These are phyloP conservation scores for Annulohypoxylon bovei DNA, from an alignment of 495 filamentous ascomycete genomes.

Conservation along the genomic window DNA sequence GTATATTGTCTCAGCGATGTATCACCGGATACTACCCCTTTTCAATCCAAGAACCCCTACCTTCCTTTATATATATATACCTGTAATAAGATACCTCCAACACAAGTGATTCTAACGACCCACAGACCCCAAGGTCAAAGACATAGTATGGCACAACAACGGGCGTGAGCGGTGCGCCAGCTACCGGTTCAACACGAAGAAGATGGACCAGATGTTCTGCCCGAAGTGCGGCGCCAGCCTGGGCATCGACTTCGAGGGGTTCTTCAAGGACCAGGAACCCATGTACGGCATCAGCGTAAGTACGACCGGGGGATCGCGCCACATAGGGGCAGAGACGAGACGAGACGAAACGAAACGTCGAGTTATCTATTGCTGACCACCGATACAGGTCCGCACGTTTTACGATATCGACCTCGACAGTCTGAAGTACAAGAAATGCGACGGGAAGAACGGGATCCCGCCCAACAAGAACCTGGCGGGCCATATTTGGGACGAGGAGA, in stretches of 20 bases:
- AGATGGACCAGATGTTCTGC: constrained; percentile 49
- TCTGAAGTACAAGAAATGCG: constrained; percentile 36
- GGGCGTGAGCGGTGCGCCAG: constrained; percentile 37
- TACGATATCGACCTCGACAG: constrained; percentile 41
- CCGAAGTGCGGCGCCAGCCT: constrained; percentile 47
- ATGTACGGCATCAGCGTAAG: constrained; percentile 47
- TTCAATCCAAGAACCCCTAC: too few species aligned
- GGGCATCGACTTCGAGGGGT: constrained; percentile 46
- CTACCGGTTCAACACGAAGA: constrained; percentile 49
- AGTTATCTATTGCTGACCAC: not conserved
- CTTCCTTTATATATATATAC: not conserved
- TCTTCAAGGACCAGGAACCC: constrained; percentile 11
- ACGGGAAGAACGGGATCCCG: constrained; percentile 33
- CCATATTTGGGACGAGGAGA: constrained; percentile 41
- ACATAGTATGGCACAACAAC: constrained; percentile 43
- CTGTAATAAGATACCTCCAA: not conserved
- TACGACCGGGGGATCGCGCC: not conserved
- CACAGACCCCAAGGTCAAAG: constrained; percentile 34
- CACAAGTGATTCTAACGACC: not conserved
- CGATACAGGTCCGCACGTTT: constrained; percentile 39
- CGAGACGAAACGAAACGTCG: not conserved
- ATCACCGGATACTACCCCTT: too few species aligned
- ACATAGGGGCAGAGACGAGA: not conserved
- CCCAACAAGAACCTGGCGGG: constrained; percentile 43
- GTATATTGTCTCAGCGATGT: too few species aligned